Evolutionary conservation across 164 flowering plant species (phyloP).

Genomic region (Macadamia tetraphylla): DNA sequence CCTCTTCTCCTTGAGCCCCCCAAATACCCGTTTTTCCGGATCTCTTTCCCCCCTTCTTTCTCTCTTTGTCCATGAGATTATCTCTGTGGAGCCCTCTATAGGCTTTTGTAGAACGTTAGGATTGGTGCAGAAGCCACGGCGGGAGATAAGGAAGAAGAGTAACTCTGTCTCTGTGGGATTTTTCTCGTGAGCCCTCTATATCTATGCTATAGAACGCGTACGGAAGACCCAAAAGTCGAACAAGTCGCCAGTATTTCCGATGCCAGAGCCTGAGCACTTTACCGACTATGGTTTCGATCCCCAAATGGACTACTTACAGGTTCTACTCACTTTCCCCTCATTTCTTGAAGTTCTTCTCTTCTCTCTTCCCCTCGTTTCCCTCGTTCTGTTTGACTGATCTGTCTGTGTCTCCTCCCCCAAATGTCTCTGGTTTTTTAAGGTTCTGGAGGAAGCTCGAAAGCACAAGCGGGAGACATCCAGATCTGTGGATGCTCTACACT

Average conservation of each 20-base stretch:
- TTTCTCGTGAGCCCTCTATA: no score
- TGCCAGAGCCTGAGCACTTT: constrained; percentile 67
- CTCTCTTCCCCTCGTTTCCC: no score
- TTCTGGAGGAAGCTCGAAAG: constrained; percentile 71
- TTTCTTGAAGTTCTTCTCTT: background rate
- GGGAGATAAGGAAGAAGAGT: background rate
- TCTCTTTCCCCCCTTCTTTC: background rate
- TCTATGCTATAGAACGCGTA: no score
- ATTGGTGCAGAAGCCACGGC: background rate
- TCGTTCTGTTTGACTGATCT: background rate
- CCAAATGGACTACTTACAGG: constrained; percentile 83
- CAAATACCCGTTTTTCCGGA: background rate
- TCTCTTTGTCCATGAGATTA: no score
- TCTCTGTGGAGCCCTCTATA: no score
- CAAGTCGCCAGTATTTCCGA: constrained; percentile 64
- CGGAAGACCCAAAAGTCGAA: constrained; percentile 29
- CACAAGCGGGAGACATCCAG: constrained; percentile 44
- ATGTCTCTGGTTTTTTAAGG: constrained; percentile 22
- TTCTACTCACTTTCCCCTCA: constrained; percentile 8
- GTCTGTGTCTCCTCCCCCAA: background rate
- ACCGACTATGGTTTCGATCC: constrained; percentile 94
- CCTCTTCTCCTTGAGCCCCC: background rate
- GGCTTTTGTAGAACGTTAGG: no score
- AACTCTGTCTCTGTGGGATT: no score
- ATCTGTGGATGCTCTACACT: constrained; percentile 55